Evolutionary conservation across 331 rosid species (phyloP), one percentile per base, ranked within the genome.

Genomic region (Quercus lobata): DNA sequence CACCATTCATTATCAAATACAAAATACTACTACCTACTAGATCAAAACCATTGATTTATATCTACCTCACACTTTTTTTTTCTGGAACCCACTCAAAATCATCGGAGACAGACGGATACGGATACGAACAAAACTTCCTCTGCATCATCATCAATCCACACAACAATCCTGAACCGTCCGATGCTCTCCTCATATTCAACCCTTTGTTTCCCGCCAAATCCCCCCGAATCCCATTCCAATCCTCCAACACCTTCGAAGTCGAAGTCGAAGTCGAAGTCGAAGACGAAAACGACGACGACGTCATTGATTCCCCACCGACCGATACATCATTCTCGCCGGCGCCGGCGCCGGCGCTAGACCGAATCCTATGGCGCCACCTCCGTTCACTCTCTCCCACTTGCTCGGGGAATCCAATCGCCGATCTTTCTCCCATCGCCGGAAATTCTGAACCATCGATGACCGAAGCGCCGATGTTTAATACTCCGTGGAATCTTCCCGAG

Each of bases 401-500:
- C 55, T 94, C 97, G 9, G 86, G 94, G 77, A 78, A 92, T 1
- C 92, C 95, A 2, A 94, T 84, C 53, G 97, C 98, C 1, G 88
- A 75, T 2, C 81, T 75, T 34, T 87, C 80, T 12, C 71, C 72
- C 69, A 88, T 58, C 9, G 88, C 80, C 1, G 91, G 84, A 81
- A 87, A 76, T 6, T 83, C 88, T 0, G 94, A 85, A 55, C 80
- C 87, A 1, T 77, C 81, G 8, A 85, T 53, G 25, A 91, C 83
- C 87, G 80, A 80, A 0, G 95, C 93, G 7, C 86, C 96, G 57
- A 93, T 79, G 85, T 95, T 95, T 78, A 95, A 65, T 0, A 95
- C 88, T 34, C 99, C 99, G 3, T 82, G 86, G 84, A 90, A 93
- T 24, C 96, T 87, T 52, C 99, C 99, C 2, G 99, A 93, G 2